Base-by-base conservation (phyloP, 371 early-diverging fungal species). In the Mortierella sp. region DNA sequence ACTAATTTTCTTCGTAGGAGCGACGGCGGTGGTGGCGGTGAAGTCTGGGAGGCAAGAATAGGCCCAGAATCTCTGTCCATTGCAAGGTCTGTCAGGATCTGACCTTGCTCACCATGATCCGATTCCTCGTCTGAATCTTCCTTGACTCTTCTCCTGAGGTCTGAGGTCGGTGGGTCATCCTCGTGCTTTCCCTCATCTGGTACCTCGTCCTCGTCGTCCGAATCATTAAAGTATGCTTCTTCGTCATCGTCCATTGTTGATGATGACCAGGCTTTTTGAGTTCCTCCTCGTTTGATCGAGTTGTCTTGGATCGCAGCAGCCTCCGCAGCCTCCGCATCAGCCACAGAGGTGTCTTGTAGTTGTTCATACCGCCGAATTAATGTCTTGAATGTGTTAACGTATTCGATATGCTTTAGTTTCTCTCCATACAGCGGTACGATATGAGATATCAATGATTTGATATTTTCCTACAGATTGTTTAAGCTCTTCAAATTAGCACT, bases 191-290 rank as follows among this genome's bases (percentile, higher is more conserved):
- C 74, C 47, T 72, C 75, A 31, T 81, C 67, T 26, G 70, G 64
- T 10, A 68, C 75, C n/a, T 77, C 83, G 23, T 88, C 86, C 59
- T 87, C 90, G 23, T 92, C 95, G 42, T 94, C 93, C 0, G 88
- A 85, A 5, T 87, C 84, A 75, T 94, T 92, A 74, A 96, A 94
- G 70, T 96, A 97, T 4, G 93, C 93, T 60, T 96, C 96, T 67
- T 97, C 96, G 28, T 88, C 90, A 23, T 91, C 88, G 70, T 95
- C 94, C 15, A 91, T 82, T 15, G 86, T 86, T 6, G 85, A 77
- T 13, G 88, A 85, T 12, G 82, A 68, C 91, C 92, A 89, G n/a
- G 88, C 92, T 54, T 88, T 90, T 49, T 73, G 67, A n/a, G 55
- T 57, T 3, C 62, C 61, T 29, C 40, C 64, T 3, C 69, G 73